These are phyloP conservation scores for Saksenaea oblongispora DNA, from an alignment of 371 early-diverging fungal species.

Conservation along the genomic window DNA sequence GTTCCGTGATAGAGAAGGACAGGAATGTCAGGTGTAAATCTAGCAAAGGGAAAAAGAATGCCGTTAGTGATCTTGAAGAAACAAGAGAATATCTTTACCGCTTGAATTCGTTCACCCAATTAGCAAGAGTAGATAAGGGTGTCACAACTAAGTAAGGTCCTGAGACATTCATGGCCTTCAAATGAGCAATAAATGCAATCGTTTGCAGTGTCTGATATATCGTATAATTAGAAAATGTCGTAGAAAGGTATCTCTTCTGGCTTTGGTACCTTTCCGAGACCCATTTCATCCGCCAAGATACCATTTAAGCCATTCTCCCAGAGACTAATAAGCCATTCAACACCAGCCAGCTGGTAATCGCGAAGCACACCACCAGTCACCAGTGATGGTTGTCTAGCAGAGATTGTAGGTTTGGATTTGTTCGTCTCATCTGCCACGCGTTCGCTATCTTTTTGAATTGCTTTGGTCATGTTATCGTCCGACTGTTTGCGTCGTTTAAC, in stretches of 20 bases:
- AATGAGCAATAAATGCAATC: conserved; percentile 88
- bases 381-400: conserved; percentile 75
- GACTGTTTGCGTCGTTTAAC: conserved; percentile 43
- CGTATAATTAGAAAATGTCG: not conserved
- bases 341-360: conserved; percentile 95
- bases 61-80: not conserved
- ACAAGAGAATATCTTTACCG: conserved; percentile 45
- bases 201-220: conserved; percentile 89
- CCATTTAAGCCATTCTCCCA: conserved; percentile 98
- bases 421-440: not conserved
- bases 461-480: conserved; percentile 32
- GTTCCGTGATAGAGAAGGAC: conserved; percentile 94
- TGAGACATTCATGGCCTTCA: conserved; percentile 81
- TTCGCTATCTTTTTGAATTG: conserved; percentile 31
- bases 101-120: conserved; percentile 97
- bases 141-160: conserved; percentile 96
- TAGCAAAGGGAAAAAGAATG: conserved; percentile 11
- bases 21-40: conserved; percentile 85
- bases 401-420: conserved; percentile 38
- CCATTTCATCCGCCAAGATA: conserved; percentile 99
- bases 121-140: conserved; percentile 94
- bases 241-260: not conserved
- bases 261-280: conserved; percentile 79
- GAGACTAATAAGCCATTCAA: conserved; percentile 97
- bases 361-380: conserved; percentile 86